Evolutionary conservation across 768 basidiomycete species (phyloP), one percentile per base, ranked within the genome.

Genomic region (Hemileccinum rubropunctum): DNA sequence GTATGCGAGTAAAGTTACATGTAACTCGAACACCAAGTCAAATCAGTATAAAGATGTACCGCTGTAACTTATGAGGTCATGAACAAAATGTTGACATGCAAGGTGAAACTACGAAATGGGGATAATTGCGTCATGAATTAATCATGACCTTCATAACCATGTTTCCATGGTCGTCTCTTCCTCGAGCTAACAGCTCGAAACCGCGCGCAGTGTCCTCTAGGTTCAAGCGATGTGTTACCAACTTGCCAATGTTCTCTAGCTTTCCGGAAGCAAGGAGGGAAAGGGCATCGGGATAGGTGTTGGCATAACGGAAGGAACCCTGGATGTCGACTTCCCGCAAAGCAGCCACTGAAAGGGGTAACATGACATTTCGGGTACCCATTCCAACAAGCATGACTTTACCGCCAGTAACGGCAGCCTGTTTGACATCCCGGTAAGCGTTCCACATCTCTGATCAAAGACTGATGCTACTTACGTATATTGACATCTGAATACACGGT

Each of bases 331-430:
- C 91, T 70, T 97, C 95, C 45, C 95, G 84, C 49, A 85, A 69
- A 14, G 91, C 86, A 35, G 93, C 89, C 26, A 80, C 77, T 37
- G 87, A 86, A 49, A 94, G 77, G n/a, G 95, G 95, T 47, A 97
- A 76, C 55, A 79, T 75, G 49, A 86, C 81, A 59, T 85, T 87
- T 51, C 86, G 81, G 14, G 91, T 82, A 58, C 95, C 95, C 95
- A 98, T 98, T 18, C 95, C 95, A 56, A 98, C 83, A 60, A 93
- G 88, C 78, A 92, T 85, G 48, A 97, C 91, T 64, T 88, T 91
- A 43, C 91, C 91, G 44, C 94, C 95, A 15, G 88, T 76, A 45
- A 78, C 75, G 14, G 94, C 91, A 59, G 85, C 81, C 91, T 93
- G 66, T 47, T 50, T 30, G 45, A 46, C 27, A 44, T 33, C n/a